Evolutionary conservation across 176 grass and related monocot genomes (phyloP).

Genomic region (Miscanthus lutarioriparius): DNA sequence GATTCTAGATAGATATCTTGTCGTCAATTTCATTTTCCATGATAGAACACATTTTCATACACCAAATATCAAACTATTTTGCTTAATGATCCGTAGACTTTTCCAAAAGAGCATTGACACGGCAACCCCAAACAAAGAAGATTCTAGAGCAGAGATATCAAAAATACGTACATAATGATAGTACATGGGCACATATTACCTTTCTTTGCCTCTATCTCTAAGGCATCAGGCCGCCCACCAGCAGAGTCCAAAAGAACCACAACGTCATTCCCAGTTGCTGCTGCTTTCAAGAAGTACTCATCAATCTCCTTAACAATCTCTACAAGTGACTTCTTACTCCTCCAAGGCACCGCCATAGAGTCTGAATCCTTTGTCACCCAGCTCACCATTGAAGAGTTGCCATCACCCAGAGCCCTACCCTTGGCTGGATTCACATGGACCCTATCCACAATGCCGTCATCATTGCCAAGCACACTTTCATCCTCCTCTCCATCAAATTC

Average conservation of each 20-base stretch:
- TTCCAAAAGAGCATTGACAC: background rate
- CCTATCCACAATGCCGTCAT: slow-evolving; percentile 26
- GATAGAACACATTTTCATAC: background rate
- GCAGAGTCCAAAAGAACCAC: slow-evolving; percentile 74
- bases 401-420: slow-evolving; percentile 49
- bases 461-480: slow-evolving; percentile 34
- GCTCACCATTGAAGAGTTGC: slow-evolving; percentile 57
- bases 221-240: slow-evolving; percentile 41
- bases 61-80: background rate
- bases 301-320: slow-evolving; percentile 86
- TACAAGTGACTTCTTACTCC: slow-evolving; percentile 58
- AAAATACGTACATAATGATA: slow-evolving; percentile 25
- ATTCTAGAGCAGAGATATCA: background rate
- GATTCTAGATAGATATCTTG: slow-evolving; percentile 1
- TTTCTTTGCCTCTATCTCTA: slow-evolving; percentile 62
- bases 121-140: background rate
- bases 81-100: background rate
- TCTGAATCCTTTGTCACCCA: slow-evolving; percentile 75
- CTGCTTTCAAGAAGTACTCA: slow-evolving; percentile 95
- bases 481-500: slow-evolving; percentile 65
- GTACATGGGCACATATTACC: slow-evolving; percentile 46
- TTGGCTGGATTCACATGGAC: slow-evolving; percentile 30
- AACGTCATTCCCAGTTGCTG: slow-evolving; percentile 77
- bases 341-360: slow-evolving; percentile 42
- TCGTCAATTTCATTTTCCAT: background rate